Conservation (phyloP, 805 yeast genomes). For the Wickerhamiella allomyrinae region DNA sequence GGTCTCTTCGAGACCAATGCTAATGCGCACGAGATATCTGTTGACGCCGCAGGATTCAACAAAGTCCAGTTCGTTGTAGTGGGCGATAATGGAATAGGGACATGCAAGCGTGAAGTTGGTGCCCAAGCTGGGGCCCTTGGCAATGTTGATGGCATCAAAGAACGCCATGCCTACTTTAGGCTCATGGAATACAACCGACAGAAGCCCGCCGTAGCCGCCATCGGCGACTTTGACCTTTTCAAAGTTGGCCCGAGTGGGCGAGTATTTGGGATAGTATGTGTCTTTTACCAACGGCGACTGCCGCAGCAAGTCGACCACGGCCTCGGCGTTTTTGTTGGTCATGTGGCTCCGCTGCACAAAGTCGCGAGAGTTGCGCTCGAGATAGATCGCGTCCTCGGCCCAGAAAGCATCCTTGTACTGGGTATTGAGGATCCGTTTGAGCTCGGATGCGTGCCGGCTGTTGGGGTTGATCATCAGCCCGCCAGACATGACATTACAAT, state of each 20-base stretch:
- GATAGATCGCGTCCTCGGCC: constrained; percentile 85
- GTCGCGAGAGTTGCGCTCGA: constrained; percentile 90
- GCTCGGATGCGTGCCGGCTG: constrained; percentile 34
- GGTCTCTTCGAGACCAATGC: constrained; percentile 72
- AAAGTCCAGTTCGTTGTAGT: constrained; percentile 66
- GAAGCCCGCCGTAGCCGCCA: constrained; percentile 84
- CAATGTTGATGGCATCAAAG: constrained; percentile 51
- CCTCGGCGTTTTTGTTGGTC: constrained; percentile 28
- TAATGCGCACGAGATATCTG: constrained; percentile 57
- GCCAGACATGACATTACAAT: constrained; percentile 92
- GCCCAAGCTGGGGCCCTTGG: constrained; percentile 86
- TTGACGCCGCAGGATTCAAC: constrained; percentile 76
- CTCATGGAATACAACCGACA: constrained; percentile 56
- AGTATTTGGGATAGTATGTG: constrained; percentile 57
- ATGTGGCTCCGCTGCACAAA: constrained; percentile 46
- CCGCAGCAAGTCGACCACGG: constrained; percentile 23
- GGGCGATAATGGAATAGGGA: constrained; percentile 81
- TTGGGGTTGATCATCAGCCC: constrained; percentile 63
- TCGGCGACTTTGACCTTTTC: constrained; percentile 50
- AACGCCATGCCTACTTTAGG: constrained; percentile 55
- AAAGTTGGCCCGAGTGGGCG: constrained; percentile 44
- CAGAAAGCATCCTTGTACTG: constrained; percentile 68
- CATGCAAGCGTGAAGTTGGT: constrained; percentile 81
- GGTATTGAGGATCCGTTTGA: constrained; percentile 36
- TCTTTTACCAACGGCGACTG: constrained; percentile 34